Percentiles rank a stretch among this genome's conserved stretches.
Conservation (phyloP, 306 rosid genomes). For the Cicer bijugum region DNA sequence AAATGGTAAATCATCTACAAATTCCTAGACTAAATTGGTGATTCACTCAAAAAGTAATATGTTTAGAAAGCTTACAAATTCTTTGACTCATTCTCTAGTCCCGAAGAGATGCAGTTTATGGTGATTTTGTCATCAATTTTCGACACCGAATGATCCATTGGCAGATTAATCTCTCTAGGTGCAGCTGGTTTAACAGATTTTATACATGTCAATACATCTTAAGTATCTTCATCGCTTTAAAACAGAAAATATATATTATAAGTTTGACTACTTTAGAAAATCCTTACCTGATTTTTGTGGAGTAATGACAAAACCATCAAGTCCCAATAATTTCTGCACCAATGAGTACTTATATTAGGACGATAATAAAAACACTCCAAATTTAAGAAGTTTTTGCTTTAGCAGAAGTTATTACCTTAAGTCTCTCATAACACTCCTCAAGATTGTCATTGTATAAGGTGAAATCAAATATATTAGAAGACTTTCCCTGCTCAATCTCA, state of each 20-base stretch:
- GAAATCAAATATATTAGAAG: constrained; percentile 72
- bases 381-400: neutral
- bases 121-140: constrained; percentile 65
- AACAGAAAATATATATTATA: neutral
- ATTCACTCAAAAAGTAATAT: neutral
- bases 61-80: constrained; percentile 64
- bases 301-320: constrained; percentile 52
- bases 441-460: constrained; percentile 79
- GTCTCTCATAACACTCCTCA: constrained; percentile 66
- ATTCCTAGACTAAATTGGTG: neutral
- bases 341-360: constrained; percentile 43
- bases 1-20: neutral
- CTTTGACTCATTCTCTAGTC: constrained; percentile 55
- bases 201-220: constrained; percentile 20
- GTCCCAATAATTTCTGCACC: constrained; percentile 75
- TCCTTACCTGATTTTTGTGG: constrained; percentile 61
- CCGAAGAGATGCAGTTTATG: constrained; percentile 58
- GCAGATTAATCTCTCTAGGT: constrained; percentile 58
- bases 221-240: neutral
- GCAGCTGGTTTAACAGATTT: constrained; percentile 55
- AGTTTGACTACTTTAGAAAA: neutral
- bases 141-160: constrained; percentile 57
- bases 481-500: constrained; percentile 82
- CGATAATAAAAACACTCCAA: neutral
- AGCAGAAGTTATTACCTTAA: constrained; percentile 69